phyloP scores from a whole-genome alignment of 2,329 filamentous ascomycete species.

The Calcarisporium arbuscula region DNA sequence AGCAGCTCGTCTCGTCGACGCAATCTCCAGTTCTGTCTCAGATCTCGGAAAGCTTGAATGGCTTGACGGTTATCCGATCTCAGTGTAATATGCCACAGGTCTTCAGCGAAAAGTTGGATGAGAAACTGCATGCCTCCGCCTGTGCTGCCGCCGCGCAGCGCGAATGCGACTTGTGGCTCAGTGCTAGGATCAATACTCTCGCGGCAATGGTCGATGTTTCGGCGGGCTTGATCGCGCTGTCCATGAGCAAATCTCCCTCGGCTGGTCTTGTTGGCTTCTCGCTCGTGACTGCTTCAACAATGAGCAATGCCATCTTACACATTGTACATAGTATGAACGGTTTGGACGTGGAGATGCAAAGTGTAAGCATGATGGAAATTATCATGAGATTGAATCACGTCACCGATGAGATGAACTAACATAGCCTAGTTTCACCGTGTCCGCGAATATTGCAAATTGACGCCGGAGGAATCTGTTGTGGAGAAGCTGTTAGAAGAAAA shows the following conservation, averaged over 20 bases:
- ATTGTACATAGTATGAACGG: constrained; percentile 39
- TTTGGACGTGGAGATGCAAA: constrained; percentile 42
- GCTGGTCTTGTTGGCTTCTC: constrained; percentile 43
- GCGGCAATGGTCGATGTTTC: constrained; percentile 35
- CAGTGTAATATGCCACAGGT: constrained; percentile 33
- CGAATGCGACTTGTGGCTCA: constrained; percentile 43
- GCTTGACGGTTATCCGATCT: constrained; percentile 36
- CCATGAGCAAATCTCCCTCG: constrained; percentile 28
- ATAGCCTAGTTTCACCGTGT: constrained; percentile 27
- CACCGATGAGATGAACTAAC: constrained; percentile 9
- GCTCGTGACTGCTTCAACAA: constrained; percentile 37
- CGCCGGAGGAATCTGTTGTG: constrained; percentile 26
- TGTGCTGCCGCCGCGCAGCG: constrained; percentile 33
- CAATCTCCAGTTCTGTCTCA: constrained; percentile 41
- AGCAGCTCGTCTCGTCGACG: constrained; percentile 24
- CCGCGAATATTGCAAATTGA: constrained; percentile 27
- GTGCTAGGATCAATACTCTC: constrained; percentile 37
- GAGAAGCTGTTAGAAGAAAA: constrained; percentile 8
- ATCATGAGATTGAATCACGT: background rate
- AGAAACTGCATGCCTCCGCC: constrained; percentile 31
- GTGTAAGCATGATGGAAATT: constrained; percentile 24
- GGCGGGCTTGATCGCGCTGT: constrained; percentile 36
- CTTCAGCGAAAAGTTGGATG: constrained; percentile 33
- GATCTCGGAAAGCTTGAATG: constrained; percentile 36
- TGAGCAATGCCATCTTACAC: constrained; percentile 36